Percentiles rank a stretch among this genome's conserved stretches.
These are phyloP conservation scores for Scutellaria galericulata DNA, from an alignment of 257 asterid genomes.

Conservation along the genomic window DNA sequence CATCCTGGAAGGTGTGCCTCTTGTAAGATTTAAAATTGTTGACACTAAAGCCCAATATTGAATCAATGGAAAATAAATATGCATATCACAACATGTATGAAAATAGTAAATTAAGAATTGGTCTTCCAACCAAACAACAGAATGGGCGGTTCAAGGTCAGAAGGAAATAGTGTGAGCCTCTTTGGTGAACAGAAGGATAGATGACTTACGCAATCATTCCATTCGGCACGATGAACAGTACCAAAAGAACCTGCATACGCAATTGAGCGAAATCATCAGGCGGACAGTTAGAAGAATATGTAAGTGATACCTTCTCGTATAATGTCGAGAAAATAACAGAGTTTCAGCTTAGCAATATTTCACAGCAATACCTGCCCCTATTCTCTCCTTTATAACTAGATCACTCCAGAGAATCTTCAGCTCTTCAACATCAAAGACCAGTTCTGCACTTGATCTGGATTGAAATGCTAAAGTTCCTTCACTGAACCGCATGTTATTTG, in stretches of 20 bases:
- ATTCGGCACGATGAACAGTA: slow-evolving; percentile 88
- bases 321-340: slow-evolving; percentile 18
- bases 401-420: slow-evolving; percentile 80
- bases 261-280: slow-evolving; percentile 36
- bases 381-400: slow-evolving; percentile 76
- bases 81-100: slow-evolving; percentile 15
- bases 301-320: slow-evolving; percentile 1
- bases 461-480: slow-evolving; percentile 52
- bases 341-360: slow-evolving; percentile 18
- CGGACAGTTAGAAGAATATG: slow-evolving; percentile 23
- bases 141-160: slow-evolving; percentile 26
- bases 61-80: slow-evolving; percentile 4
- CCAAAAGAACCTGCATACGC: slow-evolving; percentile 85
- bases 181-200: slow-evolving; percentile 32
- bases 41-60: slow-evolving; percentile 2
- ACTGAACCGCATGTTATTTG: slow-evolving; percentile 42
- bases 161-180: slow-evolving; percentile 22
- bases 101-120: slow-evolving; percentile 23
- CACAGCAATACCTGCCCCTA: slow-evolving; percentile 74
- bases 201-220: slow-evolving; percentile 84
- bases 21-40: slow-evolving; percentile 33
- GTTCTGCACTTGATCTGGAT: slow-evolving; percentile 49
- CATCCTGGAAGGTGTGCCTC: slow-evolving; percentile 65
- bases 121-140: slow-evolving; percentile 8
- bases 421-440: slow-evolving; percentile 64